Conservation (phyloP, 257 asterid species). For the Cruciata laevipes region DNA sequence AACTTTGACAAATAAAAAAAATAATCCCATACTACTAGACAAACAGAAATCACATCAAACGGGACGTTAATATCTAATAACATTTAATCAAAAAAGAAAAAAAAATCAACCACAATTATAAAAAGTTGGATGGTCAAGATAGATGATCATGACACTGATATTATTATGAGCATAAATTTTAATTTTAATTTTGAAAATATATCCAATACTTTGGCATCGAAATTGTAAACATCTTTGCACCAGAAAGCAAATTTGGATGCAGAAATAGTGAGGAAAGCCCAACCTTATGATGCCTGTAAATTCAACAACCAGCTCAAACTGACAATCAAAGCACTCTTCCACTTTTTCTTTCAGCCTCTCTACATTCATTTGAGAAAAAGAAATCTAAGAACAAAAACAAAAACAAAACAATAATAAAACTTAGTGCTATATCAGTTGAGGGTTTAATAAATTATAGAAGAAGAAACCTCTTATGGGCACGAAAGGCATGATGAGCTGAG, state of each 20-base stretch:
- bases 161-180: background rate
- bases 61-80: background rate
- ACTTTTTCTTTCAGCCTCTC: conserved; percentile 75
- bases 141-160: background rate
- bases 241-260: background rate
- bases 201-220: background rate
- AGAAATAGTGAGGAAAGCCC: background rate
- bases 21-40: background rate
- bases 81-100: no score
- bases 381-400: conserved; percentile 4
- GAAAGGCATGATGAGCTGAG: conserved; percentile 73
- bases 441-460: background rate
- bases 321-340: conserved; percentile 76
- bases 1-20: background rate
- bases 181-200: background rate
- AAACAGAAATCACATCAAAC: no score
- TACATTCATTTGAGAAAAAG: conserved; percentile 9
- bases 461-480: conserved; percentile 66
- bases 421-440: background rate
- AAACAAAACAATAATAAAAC: background rate
- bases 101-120: no score
- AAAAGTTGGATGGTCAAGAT: background rate
- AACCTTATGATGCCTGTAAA: conserved; percentile 89
- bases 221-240: background rate
- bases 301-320: conserved; percentile 75